Conservation (phyloP, 2,329 filamentous ascomycete genomes). For the Fusarium sp. region DNA sequence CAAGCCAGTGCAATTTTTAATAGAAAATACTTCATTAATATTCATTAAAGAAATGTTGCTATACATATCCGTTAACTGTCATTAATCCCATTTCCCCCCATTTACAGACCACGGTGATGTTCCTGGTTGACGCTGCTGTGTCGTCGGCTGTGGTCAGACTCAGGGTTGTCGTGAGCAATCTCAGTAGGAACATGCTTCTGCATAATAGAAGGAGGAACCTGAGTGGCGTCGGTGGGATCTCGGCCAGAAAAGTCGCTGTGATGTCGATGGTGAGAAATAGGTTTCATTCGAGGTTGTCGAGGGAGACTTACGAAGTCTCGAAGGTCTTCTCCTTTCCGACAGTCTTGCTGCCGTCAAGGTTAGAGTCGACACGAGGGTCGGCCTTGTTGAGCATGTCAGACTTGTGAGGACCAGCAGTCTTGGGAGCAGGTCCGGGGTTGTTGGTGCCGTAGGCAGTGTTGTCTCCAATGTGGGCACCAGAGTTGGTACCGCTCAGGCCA, state of each 20-base stretch:
- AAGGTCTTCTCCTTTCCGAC: constrained; percentile 65
- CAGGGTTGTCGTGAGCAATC: constrained; percentile 58
- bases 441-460: constrained; percentile 50
- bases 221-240: constrained; percentile 67
- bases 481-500: neutral
- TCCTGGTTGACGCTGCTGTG: constrained; percentile 64
- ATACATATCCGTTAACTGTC: constrained; percentile 40
- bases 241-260: constrained; percentile 42
- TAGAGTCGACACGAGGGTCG: constrained; percentile 66
- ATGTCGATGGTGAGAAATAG: constrained; percentile 26
- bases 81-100: neutral
- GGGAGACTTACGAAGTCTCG: constrained; percentile 53
- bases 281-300: constrained; percentile 6
- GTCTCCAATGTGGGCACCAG: constrained; percentile 12
- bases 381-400: constrained; percentile 62
- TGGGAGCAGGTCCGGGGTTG: constrained; percentile 46
- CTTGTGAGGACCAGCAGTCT: constrained; percentile 60
- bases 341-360: constrained; percentile 60
- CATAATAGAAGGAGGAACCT: constrained; percentile 68
- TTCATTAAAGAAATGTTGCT: constrained; percentile 31
- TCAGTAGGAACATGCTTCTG: constrained; percentile 59
- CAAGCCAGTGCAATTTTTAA: neutral
- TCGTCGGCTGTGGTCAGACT: constrained; percentile 59
- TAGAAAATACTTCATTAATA: constrained; percentile 26
- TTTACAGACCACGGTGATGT: constrained; percentile 59